Evolutionary conservation across 1,284 basidiomycete species (phyloP).

Genomic region (Cutaneotrichosporon sp.): DNA sequence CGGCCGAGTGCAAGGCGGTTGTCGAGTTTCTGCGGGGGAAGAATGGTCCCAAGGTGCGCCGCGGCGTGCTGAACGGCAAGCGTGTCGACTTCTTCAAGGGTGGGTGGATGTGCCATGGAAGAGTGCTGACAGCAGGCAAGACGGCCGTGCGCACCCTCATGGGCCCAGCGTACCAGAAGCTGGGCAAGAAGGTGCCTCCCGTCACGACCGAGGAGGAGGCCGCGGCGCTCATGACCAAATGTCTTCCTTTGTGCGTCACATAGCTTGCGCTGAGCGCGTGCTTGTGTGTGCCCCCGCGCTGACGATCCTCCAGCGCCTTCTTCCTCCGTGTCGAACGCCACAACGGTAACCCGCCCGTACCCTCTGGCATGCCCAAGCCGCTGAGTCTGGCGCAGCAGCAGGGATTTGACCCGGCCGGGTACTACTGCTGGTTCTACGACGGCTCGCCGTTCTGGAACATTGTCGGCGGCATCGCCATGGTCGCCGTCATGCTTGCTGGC

Average conservation of each 20-base stretch:
- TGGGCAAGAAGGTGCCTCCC: conserved; percentile 68
- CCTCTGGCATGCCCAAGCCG: conserved; percentile 67
- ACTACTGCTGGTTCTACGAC: conserved; percentile 97
- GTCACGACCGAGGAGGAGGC: conserved; percentile 76
- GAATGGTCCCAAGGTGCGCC: conserved; percentile 80
- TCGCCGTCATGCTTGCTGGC: conserved; percentile 85
- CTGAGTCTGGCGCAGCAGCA: conserved; percentile 76
- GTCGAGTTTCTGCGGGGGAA: conserved; percentile 79
- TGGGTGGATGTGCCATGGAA: conserved; percentile 44
- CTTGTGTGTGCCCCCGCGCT: background rate
- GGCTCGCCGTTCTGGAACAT: conserved; percentile 90
- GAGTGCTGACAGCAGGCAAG: conserved; percentile 60
- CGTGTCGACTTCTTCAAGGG: conserved; percentile 98
- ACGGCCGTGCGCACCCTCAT: conserved; percentile 84
- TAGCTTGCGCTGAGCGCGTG: background rate
- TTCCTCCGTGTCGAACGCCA: conserved; percentile 82
- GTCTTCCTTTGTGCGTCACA: conserved; percentile 58
- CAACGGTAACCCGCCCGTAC: conserved; percentile 51
- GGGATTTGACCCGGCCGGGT: conserved; percentile 63
- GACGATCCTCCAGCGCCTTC: conserved; percentile 59
- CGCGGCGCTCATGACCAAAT: conserved; percentile 59
- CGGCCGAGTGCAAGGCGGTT: conserved; percentile 68
- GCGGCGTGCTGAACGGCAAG: conserved; percentile 88
- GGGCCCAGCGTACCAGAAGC: conserved; percentile 83
- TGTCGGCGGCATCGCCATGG: conserved; percentile 87